phyloP scores from a whole-genome alignment of 1,284 basidiomycete genomes.

The Bondarzewia mesenterica region DNA sequence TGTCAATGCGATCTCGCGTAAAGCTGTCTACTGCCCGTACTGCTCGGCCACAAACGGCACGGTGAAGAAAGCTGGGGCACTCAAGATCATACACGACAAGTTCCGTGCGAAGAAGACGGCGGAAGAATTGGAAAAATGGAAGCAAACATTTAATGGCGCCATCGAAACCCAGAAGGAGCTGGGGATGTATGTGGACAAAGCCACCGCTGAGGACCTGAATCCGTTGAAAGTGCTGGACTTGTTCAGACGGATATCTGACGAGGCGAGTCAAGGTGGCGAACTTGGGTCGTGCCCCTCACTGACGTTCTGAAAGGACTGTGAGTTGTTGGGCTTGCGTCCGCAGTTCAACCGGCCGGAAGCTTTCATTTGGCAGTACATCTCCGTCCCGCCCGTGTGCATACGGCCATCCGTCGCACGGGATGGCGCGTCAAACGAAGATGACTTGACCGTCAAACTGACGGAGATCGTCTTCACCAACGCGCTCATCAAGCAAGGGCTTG shows the following conservation, averaged over 20 bases:
- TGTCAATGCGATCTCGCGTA: constrained; percentile 84
- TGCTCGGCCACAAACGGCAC: constrained; percentile 92
- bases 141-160: constrained; percentile 76
- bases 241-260: constrained; percentile 89
- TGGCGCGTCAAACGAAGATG: constrained; percentile 96
- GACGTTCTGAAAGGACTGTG: constrained; percentile 85
- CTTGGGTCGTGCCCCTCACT: not conserved
- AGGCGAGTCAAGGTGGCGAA: constrained; percentile 39
- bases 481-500: constrained; percentile 85
- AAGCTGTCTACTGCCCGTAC: constrained; percentile 89
- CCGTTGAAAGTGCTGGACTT: constrained; percentile 91
- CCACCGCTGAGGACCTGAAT: constrained; percentile 90
- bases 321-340: constrained; percentile 88
- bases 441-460: constrained; percentile 94
- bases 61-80: constrained; percentile 91
- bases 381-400: constrained; percentile 96
- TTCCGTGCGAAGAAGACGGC: constrained; percentile 93
- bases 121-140: constrained; percentile 85
- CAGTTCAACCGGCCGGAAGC: constrained; percentile 91
- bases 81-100: constrained; percentile 98
- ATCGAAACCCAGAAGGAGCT: constrained; percentile 86
- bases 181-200: constrained; percentile 79
- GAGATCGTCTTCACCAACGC: constrained; percentile 97
- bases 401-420: constrained; percentile 97
- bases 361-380: constrained; percentile 99